These are phyloP conservation scores for Lipomyces chichibuensis DNA, from an alignment of 805 yeast species.

Conservation along the genomic window DNA sequence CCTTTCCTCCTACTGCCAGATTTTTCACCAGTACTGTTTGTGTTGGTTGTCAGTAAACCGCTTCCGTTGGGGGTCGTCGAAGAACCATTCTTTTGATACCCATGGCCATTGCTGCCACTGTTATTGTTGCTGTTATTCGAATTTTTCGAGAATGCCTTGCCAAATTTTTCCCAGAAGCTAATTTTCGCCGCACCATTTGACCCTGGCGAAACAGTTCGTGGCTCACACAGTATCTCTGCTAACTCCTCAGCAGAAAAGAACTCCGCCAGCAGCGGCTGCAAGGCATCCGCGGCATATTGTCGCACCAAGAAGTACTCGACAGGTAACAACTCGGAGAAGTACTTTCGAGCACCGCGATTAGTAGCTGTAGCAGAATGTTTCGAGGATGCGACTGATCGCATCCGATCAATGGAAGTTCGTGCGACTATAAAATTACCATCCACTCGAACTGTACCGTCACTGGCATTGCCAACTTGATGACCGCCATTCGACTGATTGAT, in stretches of 20 bases:
- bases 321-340: slow-evolving; percentile 49
- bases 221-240: slow-evolving; percentile 41
- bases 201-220: slow-evolving; percentile 6
- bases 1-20: slow-evolving; percentile 31
- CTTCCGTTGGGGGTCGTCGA: slow-evolving; percentile 44
- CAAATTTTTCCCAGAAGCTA: slow-evolving; percentile 54
- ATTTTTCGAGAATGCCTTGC: slow-evolving; percentile 45
- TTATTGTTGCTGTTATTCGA: slow-evolving; percentile 34
- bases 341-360: slow-evolving; percentile 18
- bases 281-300: slow-evolving; percentile 58
- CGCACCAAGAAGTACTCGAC: slow-evolving; percentile 62
- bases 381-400: slow-evolving; percentile 18
- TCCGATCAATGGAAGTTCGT: slow-evolving; percentile 10
- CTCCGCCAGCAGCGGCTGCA: slow-evolving; percentile 44
- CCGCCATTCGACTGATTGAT: slow-evolving; percentile 16
- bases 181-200: slow-evolving; percentile 43
- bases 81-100: neutral
- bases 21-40: slow-evolving; percentile 14
- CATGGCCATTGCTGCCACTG: slow-evolving; percentile 2
- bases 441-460: neutral
- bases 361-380: slow-evolving; percentile 10
- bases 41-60: neutral
- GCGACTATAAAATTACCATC: neutral
- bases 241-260: slow-evolving; percentile 47
- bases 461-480: slow-evolving; percentile 6